Evolutionary conservation across 2,329 filamentous ascomycete genomes (phyloP), one percentile per base, ranked within the genome.

Genomic region (Trichoderma arundinaceum): DNA sequence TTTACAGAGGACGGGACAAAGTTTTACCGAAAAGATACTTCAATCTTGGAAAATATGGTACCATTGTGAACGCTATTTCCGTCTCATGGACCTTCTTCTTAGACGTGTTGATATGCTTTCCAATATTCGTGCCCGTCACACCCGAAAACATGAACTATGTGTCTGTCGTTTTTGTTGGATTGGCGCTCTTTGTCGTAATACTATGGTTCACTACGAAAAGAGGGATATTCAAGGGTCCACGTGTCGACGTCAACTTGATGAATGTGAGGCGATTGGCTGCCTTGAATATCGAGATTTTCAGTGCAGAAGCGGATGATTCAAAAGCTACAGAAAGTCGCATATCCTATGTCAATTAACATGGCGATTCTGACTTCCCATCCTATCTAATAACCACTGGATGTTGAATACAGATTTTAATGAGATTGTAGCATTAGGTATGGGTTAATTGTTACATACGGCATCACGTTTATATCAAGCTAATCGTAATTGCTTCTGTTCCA

Each of bases 1-100:
- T 74, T 0, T 74, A 69, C 28, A 57, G 72, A 43, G 73, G 71
- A 0, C 70, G 74, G 2, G 70, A 75, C 1, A 66, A 66, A 0
- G 69, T 74, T 2, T 57, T 75, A 0, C 74, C 73, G 2, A 28
- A 61, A 3, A 64, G 74, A 4, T 72, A 68, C 10, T 74, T 75
- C 7, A 68, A 60, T 12, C 61, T 75, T 0, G 74, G 72, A 0
- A 70, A 33, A n/a, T 74, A 60, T 7, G 74, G 74, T 0, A 56
- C 59, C 1, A 28, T 64, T 4, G 51, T 75, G 32, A 75, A 75
- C 48, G 67, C 64, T 0, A 63, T 70, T 4, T 68, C 71, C 0
- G 69, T 72, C 1, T 43, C 64, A 0, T 72, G 71, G 67, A 66
- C 71, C 4, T 33, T 71, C 1, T 71, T 69, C 15, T 67, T 72